These are phyloP conservation scores for Puccinia polysora DNA, from an alignment of 1,284 basidiomycete species.

Conservation along the genomic window DNA sequence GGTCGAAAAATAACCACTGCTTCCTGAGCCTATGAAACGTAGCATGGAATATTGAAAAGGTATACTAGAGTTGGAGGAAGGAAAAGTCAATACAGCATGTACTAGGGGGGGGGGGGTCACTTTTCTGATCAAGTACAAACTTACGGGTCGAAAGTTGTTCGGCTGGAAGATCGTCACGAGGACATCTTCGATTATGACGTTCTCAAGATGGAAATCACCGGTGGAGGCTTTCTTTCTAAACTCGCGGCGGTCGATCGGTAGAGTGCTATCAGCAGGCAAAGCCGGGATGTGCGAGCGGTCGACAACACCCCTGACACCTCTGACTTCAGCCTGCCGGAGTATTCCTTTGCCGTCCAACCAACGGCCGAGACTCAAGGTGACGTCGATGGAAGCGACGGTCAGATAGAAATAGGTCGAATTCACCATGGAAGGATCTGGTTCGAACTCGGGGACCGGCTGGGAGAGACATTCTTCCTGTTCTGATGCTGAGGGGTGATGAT, in stretches of 20 bases:
- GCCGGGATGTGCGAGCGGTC: slow-evolving; percentile 58
- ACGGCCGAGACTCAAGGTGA: slow-evolving; percentile 82
- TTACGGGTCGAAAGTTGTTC: slow-evolving; percentile 72
- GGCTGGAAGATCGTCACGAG: slow-evolving; percentile 94
- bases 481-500: slow-evolving; percentile 28
- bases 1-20: slow-evolving; percentile 77
- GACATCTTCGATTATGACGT: slow-evolving; percentile 82
- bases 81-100: neutral
- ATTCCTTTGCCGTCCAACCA: slow-evolving; percentile 97
- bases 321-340: slow-evolving; percentile 80
- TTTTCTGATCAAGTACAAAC: neutral
- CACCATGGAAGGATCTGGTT: neutral
- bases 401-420: slow-evolving; percentile 86
- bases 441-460: slow-evolving; percentile 2
- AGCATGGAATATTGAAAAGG: slow-evolving; percentile 92
- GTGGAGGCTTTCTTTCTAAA: slow-evolving; percentile 70
- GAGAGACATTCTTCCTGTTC: slow-evolving; percentile 26
- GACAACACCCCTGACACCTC: slow-evolving; percentile 87
- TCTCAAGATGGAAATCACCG: slow-evolving; percentile 89
- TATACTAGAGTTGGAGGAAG: slow-evolving; percentile 57
- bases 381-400: slow-evolving; percentile 88
- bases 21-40: slow-evolving; percentile 78
- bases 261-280: slow-evolving; percentile 51
- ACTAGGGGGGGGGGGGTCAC: no score
- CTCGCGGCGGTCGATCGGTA: slow-evolving; percentile 64